Base-by-base conservation (phyloP, 495 filamentous ascomycete genomes). In the Pyrenula massariospora region DNA sequence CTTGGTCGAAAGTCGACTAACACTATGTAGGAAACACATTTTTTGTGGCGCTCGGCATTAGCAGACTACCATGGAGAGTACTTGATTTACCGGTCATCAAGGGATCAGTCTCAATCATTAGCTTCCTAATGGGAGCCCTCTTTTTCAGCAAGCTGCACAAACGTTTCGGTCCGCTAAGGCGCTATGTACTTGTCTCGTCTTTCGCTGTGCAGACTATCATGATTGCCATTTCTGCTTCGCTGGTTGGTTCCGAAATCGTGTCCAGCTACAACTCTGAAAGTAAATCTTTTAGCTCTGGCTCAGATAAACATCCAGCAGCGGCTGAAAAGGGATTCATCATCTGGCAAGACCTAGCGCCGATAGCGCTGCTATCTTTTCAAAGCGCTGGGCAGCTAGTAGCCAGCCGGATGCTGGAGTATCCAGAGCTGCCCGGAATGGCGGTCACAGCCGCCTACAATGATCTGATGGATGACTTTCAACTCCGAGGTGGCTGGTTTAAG, bases 361-460 rank as follows among this genome's bases (percentile, higher is more conserved):
- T 88, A 56, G 78, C 77, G 0, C 65, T 86, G 23, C 68, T 89
- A 19, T 80, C 84, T 15, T 86, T 88, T 62, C 86, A 89, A 67
- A 80, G 80, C 65, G 78, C 77, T 57, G 84, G 85, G 1, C 84
- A 88, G 63, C 84, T 84, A 0, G 78, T 88, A 15, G 75, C 76
- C 0, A 87, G 83, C 65, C 68, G 85, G 2, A 84, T 80, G 10
- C 67, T 89, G 59, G 70, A 77, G 60, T 81, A 79, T 58, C 78
- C 76, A 49, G 76, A 75, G 1, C 63, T 89, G 11, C 84, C 83
- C 0, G 84, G 80, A 62, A 84, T 88, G 10, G 85, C 87, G 23
- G 65, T 88, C 56, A 89, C 85, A 19, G 85, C 81, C 58, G 76
- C 83, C 54, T 87, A 86, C 67, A 84, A 82, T 60, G 85, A 89